Base-by-base conservation (phyloP, 1,284 basidiomycete species). In the Vanrija humicola region DNA sequence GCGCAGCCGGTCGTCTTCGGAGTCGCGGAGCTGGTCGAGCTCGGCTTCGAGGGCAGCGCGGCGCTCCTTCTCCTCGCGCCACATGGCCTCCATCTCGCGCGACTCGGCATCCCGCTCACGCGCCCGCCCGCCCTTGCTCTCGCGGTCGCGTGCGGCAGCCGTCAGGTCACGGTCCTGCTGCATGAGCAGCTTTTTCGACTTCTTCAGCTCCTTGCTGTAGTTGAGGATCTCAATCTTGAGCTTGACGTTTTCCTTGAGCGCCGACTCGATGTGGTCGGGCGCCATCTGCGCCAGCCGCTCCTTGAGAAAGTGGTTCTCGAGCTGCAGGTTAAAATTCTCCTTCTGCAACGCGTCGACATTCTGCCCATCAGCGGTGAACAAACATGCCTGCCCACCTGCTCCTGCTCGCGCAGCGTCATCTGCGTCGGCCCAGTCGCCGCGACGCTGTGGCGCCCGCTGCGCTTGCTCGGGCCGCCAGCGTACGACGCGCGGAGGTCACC, bases 161-260 rank as follows among this genome's bases (percentile, higher is more conserved):
- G 90, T 87, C 29, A 93, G 78, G 58, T 89, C 89, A 46, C 84
- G 82, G 70, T 94, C 87, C 19, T 89, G 83, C 66, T 93, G 89
- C 21, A 90, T 77, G 1, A 94, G 82, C 26, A 92, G 83, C 74
- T 93, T 92, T 77, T 92, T 91, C 58, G 91, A 82, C 73, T 89
- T 89, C 80, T 96, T 96, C 67, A 93, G 83, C 76, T 96, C 93
- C 77, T 90, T 85, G n/a, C 88, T 85, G 2, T 89, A 83, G 62
- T 91, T 87, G 65, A 94, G 88, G 12, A 93, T 90, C 72, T 94
- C 90, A 65, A 94, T 87, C 62, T 95, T 95, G 73, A 96, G 85
- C 64, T 87, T 88, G 67, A 94, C 90, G 68, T 96, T 96, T 75
- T 96, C 92, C 68, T 93, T 91, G 47, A 94, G 82, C 2, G 89